These are phyloP conservation scores for Emergomyces orientalis DNA, from an alignment of 2,329 filamentous ascomycete genomes.

Conservation along the genomic window DNA sequence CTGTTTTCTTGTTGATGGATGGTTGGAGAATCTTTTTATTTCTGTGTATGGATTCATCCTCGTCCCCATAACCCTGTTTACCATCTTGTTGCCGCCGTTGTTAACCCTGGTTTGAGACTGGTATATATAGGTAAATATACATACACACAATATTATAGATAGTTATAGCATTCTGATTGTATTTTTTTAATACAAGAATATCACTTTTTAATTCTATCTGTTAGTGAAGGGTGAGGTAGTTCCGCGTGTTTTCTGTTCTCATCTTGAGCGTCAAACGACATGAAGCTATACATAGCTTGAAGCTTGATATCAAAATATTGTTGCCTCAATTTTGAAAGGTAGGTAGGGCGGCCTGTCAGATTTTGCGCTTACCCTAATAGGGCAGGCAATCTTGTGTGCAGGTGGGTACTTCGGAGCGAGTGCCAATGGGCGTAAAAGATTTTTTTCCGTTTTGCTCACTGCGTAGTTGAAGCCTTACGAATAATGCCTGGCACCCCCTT, in stretches of 20 bases:
- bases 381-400: too few relatives aligned
- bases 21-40: background rate
- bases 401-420: too few relatives aligned
- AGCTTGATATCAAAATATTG: background rate
- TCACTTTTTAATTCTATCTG: background rate
- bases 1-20: background rate
- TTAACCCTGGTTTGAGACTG: background rate
- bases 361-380: background rate
- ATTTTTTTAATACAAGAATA: too few relatives aligned
- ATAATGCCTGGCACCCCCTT: too few relatives aligned
- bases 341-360: too few relatives aligned
- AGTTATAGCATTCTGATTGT: too few relatives aligned
- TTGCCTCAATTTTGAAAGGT: background rate
- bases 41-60: background rate
- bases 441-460: too few relatives aligned
- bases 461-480: too few relatives aligned
- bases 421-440: too few relatives aligned
- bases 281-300: background rate
- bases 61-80: background rate
- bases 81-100: background rate
- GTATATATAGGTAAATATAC: background rate
- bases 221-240: background rate
- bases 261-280: background rate
- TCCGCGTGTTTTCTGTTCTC: background rate
- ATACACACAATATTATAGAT: too few relatives aligned